These are phyloP conservation scores for Oryza rufipogon DNA, from an alignment of 176 grass and related monocot species.

Conservation along the genomic window DNA sequence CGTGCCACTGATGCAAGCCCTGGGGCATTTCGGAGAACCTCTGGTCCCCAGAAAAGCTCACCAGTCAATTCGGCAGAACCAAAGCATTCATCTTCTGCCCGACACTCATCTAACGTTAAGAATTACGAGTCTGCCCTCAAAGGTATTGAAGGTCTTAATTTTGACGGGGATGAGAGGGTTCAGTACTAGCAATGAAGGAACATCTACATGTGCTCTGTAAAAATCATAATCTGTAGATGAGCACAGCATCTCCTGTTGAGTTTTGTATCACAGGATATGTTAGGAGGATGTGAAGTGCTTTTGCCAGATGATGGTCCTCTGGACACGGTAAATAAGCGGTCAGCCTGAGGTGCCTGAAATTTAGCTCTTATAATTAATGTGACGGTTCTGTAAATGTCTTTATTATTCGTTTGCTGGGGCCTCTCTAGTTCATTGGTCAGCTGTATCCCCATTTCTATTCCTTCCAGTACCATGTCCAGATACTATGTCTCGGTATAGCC, in stretches of 20 bases:
- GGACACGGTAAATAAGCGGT: slow-evolving; percentile 61
- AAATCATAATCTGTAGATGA: slow-evolving; percentile 54
- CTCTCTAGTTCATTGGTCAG: slow-evolving; percentile 24
- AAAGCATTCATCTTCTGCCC: slow-evolving; percentile 65
- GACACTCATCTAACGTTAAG: slow-evolving; percentile 64
- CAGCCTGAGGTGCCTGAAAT: slow-evolving; percentile 39
- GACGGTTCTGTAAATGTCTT: slow-evolving; percentile 51
- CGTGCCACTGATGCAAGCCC: slow-evolving; percentile 72
- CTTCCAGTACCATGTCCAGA: background rate
- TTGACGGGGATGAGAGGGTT: slow-evolving; percentile 65
- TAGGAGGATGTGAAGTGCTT: slow-evolving; percentile 36
- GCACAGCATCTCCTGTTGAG: slow-evolving; percentile 53
- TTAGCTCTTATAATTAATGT: slow-evolving; percentile 48
- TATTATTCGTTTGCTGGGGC: slow-evolving; percentile 20
- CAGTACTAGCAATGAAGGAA: slow-evolving; percentile 62
- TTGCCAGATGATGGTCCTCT: slow-evolving; percentile 39
- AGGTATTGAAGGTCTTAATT: slow-evolving; percentile 88
- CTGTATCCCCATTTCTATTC: slow-evolving; percentile 33
- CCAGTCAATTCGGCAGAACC: slow-evolving; percentile 59
- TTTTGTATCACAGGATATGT: slow-evolving; percentile 56
- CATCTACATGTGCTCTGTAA: slow-evolving; percentile 45
- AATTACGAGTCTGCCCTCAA: slow-evolving; percentile 83
- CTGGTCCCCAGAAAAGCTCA: slow-evolving; percentile 70
- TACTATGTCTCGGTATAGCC: slow-evolving; percentile 18
- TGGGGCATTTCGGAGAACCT: slow-evolving; percentile 63